Base-by-base conservation (phyloP, 108 stramenopile genomes). In the Cyclotella atomus region DNA sequence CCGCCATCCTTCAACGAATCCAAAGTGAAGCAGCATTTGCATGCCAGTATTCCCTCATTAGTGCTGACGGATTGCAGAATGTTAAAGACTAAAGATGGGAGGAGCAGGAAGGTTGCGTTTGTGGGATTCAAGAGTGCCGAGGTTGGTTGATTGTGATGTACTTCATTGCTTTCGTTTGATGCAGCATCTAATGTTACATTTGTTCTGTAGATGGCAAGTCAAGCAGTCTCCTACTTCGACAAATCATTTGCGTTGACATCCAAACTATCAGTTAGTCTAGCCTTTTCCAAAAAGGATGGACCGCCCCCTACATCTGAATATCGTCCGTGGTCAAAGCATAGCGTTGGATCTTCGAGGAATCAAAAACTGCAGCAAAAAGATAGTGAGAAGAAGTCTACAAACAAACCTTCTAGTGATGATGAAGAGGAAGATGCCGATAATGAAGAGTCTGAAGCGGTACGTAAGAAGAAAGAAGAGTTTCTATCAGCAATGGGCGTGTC, bases 101-200 rank as follows among this genome's bases (percentile, higher is more conserved):
- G 77, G 61, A 88, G 84, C 46, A 80, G 94, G 14, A 86, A 87
- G 46, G 83, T 93, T 44, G 94, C 88, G 6, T 95, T 95, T 77
- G 87, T 90, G 20, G 94, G 94, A n/a, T 90, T 93, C 59, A 81
- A 85, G 24, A 81, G 55, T 28, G 21, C 44, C 17, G 68, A 70
- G 68, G 68, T 70, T 1, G 16, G 55, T 35, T 14, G 38, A 20
- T n/a, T 12, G 6, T 27, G 24, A 19, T 50, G 33, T 49, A 38
- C 9, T 30, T 59, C 1, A 52, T 21, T 17, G 5, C n/a, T 15
- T n/a, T 21, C 6, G 50, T 52, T 15, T 21, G 8, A 4, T 52
- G 14, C 12, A 21, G 7, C 2, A 21, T 34, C 36, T 60, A 7
- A 21, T 16, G 7, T 59, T n/a, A n/a, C n/a, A n/a, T n/a, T n/a